Conservation (phyloP, 805 yeast species). For the Saccharomycopsis selenospora region DNA sequence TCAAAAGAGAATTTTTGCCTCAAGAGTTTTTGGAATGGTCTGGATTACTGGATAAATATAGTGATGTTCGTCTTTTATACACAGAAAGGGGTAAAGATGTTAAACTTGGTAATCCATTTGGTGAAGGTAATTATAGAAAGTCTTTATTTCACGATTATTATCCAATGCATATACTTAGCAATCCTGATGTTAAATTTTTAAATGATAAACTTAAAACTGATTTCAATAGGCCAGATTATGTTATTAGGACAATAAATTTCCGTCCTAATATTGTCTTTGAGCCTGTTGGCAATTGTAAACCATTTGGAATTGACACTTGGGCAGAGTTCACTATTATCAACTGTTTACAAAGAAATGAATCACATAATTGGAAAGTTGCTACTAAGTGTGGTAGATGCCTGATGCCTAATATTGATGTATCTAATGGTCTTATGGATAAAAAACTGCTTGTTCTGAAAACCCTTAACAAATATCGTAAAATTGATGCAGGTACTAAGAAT, state of each 20-base stretch:
- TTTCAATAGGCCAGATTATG: neutral
- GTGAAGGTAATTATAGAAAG: neutral
- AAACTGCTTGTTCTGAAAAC: conserved; percentile 26
- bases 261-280: conserved; percentile 28
- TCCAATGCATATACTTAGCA: conserved; percentile 6
- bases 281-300: conserved; percentile 22
- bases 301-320: conserved; percentile 32
- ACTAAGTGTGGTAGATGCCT: conserved; percentile 27
- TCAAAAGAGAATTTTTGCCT: conserved; percentile 22
- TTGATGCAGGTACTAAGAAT: conserved; percentile 25
- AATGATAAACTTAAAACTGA: conserved; percentile 1
- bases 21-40: conserved; percentile 17
- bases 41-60: conserved; percentile 4
- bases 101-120: conserved; percentile 5
- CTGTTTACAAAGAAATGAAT: conserved; percentile 11
- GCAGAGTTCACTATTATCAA: conserved; percentile 19
- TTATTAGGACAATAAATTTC: conserved; percentile 23
- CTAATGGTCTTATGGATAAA: conserved; percentile 23
- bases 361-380: conserved; percentile 25
- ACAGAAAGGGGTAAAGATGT: conserved; percentile 6
- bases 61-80: conserved; percentile 4
- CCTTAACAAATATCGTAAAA: conserved; percentile 26
- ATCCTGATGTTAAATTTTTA: conserved; percentile 5
- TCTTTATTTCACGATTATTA: conserved; percentile 14
- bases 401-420: conserved; percentile 27